Percentiles rank a stretch among this genome's conserved stretches.
These are phyloP conservation scores for Globisporangium echinulatum DNA, from an alignment of 352 stramenopile genomes.

Conservation along the genomic window DNA sequence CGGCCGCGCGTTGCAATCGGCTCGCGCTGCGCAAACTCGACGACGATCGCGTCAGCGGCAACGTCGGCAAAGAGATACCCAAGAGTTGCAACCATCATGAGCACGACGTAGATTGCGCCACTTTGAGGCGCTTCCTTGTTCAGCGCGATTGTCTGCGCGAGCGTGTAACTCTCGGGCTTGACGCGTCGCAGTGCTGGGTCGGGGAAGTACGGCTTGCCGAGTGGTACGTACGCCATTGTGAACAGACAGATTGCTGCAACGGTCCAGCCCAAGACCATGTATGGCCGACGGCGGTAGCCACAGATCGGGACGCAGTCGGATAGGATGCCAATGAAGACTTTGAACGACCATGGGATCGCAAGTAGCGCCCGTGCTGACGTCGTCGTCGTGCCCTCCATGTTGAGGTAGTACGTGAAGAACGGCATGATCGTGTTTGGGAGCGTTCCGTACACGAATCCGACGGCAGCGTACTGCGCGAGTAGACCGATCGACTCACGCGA, in stretches of 20 bases:
- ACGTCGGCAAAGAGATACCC: constrained; percentile 44
- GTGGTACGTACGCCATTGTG: constrained; percentile 34
- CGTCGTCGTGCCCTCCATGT: constrained; percentile 34
- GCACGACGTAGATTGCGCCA: constrained; percentile 31
- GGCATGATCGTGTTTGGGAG: constrained; percentile 38
- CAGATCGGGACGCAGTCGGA: constrained; percentile 45
- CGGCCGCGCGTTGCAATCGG: constrained; percentile 31
- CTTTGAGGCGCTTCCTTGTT: constrained; percentile 27
- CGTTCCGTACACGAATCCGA: constrained; percentile 34
- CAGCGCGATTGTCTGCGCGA: constrained; percentile 19
- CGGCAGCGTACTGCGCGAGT: constrained; percentile 38
- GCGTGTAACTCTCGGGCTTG: constrained; percentile 21
- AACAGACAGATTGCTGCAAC: constrained; percentile 27
- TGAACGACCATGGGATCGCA: constrained; percentile 46
- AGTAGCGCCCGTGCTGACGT: constrained; percentile 35
- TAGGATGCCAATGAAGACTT: constrained; percentile 45
- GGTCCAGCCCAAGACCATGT: constrained; percentile 49
- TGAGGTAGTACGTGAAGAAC: constrained; percentile 42
- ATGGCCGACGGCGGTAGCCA: constrained; percentile 45
- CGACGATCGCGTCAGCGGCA: constrained; percentile 42
- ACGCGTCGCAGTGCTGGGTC: constrained; percentile 22
- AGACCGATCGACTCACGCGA: constrained; percentile 34
- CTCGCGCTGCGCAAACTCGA: constrained; percentile 48
- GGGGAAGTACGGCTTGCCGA: constrained; percentile 34
- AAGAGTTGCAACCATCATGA: constrained; percentile 42